Evolutionary conservation across 1,284 basidiomycete genomes (phyloP).

Genomic region (Cryptococcus sp.): DNA sequence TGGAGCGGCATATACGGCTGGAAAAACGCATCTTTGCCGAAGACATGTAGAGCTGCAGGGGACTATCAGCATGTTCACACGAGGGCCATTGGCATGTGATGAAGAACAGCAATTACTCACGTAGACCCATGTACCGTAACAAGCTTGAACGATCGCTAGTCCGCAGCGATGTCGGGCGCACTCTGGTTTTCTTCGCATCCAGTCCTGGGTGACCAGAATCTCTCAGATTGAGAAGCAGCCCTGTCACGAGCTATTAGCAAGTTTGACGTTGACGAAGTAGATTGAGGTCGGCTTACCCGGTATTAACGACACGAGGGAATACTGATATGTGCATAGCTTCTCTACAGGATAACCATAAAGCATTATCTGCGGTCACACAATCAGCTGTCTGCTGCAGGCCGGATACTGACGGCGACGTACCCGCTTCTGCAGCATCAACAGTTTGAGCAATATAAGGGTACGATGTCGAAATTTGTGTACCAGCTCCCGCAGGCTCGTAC

Average conservation of each 20-base stretch:
- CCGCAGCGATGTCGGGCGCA: conserved; percentile 71
- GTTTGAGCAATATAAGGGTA: conserved; percentile 90
- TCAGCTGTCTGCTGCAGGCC: neutral
- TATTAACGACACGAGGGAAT: conserved; percentile 83
- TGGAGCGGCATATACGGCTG: conserved; percentile 97
- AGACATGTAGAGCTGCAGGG: conserved; percentile 56
- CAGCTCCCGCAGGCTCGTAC: conserved; percentile 87
- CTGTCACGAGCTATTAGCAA: conserved; percentile 45
- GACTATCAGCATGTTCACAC: neutral
- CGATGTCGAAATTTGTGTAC: conserved; percentile 92
- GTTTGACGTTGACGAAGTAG: no score
- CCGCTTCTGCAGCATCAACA: conserved; percentile 87
- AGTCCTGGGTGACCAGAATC: conserved; percentile 90
- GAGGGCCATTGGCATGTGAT: neutral
- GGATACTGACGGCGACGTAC: conserved; percentile 47
- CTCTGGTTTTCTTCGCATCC: conserved; percentile 62
- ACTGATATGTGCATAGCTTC: conserved; percentile 94
- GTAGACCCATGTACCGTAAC: conserved; percentile 86
- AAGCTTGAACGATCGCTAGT: conserved; percentile 91
- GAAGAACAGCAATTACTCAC: conserved; percentile 60
- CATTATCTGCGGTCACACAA: conserved; percentile 68
- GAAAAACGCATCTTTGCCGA: conserved; percentile 91
- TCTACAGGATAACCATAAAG: conserved; percentile 98
- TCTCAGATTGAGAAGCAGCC: conserved; percentile 81
- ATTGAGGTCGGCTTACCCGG: conserved; percentile 60